These are phyloP conservation scores for Aspergillus panamensis DNA, from an alignment of 495 filamentous ascomycete species.

Conservation along the genomic window DNA sequence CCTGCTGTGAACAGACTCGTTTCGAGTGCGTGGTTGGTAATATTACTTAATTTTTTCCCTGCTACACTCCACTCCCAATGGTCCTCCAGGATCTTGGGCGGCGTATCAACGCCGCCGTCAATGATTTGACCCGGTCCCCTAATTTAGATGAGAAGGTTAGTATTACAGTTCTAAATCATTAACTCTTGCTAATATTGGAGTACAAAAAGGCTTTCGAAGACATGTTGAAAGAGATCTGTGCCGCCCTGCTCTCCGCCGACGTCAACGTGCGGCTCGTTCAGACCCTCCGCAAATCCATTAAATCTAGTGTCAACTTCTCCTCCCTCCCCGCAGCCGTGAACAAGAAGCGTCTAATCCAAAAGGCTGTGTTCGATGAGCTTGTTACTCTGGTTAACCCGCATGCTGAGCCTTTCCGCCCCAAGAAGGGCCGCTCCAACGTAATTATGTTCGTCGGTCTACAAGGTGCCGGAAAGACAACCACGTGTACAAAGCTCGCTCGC, in stretches of 20 bases:
- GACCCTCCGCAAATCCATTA: conserved; percentile 89
- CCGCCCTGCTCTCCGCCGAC: conserved; percentile 91
- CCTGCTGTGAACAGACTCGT: conserved; percentile 11
- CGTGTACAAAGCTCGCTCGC: conserved; percentile 93
- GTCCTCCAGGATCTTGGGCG: conserved; percentile 98
- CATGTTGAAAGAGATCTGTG: conserved; percentile 97
- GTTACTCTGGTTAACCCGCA: conserved; percentile 95
- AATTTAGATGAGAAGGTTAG: conserved; percentile 93
- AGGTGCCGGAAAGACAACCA: conserved; percentile 95
- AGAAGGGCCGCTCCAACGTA: conserved; percentile 92
- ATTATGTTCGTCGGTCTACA: conserved; percentile 99
- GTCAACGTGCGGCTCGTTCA: conserved; percentile 95
- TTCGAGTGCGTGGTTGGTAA: neutral
- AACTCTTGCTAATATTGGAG: conserved; percentile 14
- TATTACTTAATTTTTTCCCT: neutral
- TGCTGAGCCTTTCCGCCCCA: conserved; percentile 92
- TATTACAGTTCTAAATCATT: neutral
- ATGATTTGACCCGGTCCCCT: conserved; percentile 83
- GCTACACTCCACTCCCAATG: conserved; percentile 52
- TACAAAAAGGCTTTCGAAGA: conserved; percentile 78
- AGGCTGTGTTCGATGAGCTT: conserved; percentile 95
- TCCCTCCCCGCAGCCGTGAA: conserved; percentile 83
- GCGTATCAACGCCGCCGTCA: conserved; percentile 96
- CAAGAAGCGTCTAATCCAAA: conserved; percentile 97
- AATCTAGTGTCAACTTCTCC: conserved; percentile 85